Conservation (phyloP, 768 basidiomycete genomes). For the Naganishia vaughanmartiniae region DNA sequence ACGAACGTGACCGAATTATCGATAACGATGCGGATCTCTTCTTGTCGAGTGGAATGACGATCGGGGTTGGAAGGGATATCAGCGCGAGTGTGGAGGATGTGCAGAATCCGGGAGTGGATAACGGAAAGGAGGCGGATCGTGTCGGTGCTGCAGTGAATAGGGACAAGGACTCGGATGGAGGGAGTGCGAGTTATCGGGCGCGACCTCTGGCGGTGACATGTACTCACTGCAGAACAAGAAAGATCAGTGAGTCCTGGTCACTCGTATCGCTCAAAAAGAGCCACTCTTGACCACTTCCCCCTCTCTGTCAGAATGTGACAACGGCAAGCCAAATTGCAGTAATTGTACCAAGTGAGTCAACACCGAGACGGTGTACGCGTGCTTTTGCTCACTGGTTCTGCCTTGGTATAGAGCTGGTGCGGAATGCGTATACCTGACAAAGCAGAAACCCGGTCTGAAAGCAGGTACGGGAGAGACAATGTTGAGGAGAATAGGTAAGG, state of each 20-base stretch:
- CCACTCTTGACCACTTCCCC: not conserved
- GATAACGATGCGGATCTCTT: slow-evolving; percentile 9
- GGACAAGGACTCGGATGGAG: slow-evolving; percentile 15
- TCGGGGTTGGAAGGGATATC: not conserved
- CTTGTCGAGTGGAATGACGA: slow-evolving; percentile 11
- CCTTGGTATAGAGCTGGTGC: slow-evolving; percentile 35
- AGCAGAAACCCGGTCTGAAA: slow-evolving; percentile 47
- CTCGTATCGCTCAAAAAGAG: not conserved
- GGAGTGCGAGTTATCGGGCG: not conserved
- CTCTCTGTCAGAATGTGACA: slow-evolving; percentile 26
- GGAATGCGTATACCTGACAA: slow-evolving; percentile 45
- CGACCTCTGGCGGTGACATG: slow-evolving; percentile 31
- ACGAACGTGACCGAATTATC: slow-evolving; percentile 2
- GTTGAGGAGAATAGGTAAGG: slow-evolving; percentile 39
- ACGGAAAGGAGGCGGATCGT: not conserved
- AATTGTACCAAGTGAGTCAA: slow-evolving; percentile 31
- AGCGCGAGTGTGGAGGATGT: not conserved
- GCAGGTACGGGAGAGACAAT: slow-evolving; percentile 47
- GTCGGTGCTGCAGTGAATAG: not conserved
- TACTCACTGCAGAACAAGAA: slow-evolving; percentile 28
- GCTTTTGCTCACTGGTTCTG: not conserved
- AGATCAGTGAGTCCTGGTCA: slow-evolving; percentile 23
- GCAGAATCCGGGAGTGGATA: not conserved
- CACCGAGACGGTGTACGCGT: not conserved
- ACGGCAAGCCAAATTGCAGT: slow-evolving; percentile 27